Evolutionary conservation across 2,329 filamentous ascomycete genomes (phyloP).

Genomic region (Sporothrix pseudoabietina): DNA sequence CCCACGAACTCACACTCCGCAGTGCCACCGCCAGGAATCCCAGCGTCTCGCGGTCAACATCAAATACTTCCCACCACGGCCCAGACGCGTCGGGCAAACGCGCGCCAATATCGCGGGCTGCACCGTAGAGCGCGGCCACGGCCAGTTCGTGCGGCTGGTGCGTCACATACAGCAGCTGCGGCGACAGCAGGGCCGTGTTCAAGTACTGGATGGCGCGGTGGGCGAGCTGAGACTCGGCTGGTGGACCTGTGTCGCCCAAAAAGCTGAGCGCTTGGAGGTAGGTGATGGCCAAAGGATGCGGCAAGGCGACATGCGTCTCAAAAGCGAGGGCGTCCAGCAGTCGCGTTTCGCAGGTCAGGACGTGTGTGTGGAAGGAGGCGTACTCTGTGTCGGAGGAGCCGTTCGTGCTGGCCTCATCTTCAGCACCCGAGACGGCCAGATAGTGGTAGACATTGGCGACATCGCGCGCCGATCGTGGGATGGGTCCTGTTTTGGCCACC

Average conservation of each 20-base stretch:
- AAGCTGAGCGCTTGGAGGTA: conserved; percentile 89
- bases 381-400: conserved; percentile 64
- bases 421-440: conserved; percentile 63
- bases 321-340: conserved; percentile 78
- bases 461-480: conserved; percentile 75
- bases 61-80: conserved; percentile 98
- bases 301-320: conserved; percentile 80
- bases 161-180: conserved; percentile 86
- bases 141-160: conserved; percentile 87
- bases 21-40: conserved; percentile 89
- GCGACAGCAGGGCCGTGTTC: conserved; percentile 83
- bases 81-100: conserved; percentile 70
- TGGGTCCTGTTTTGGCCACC: conserved; percentile 77
- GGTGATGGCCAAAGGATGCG: conserved; percentile 83
- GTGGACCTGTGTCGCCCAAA: conserved; percentile 48
- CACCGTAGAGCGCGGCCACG: conserved; percentile 87
- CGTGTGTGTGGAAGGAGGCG: conserved; percentile 60
- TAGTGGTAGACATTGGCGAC: conserved; percentile 84
- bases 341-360: conserved; percentile 75
- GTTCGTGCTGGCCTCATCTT: conserved; percentile 46
- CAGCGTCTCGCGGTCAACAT: conserved; percentile 90
- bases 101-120: conserved; percentile 72
- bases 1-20: conserved; percentile 74
- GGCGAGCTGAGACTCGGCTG: conserved; percentile 60
- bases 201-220: conserved; percentile 72